phyloP scores from a whole-genome alignment of 1,139 yeast species.

The Nakaseomyces uthaithaninus region DNA sequence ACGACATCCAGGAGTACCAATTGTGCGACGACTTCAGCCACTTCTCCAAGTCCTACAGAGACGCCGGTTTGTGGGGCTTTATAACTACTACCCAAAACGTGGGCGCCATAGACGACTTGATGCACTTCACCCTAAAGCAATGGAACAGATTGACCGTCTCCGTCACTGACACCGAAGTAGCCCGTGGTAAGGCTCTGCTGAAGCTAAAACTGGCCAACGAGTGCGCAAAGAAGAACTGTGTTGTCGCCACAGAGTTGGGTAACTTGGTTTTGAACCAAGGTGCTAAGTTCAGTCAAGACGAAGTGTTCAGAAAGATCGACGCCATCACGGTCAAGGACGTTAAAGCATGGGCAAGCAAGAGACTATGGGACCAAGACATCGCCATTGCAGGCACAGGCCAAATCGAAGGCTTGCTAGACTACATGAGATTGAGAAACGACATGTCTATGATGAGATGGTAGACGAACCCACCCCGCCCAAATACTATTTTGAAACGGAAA shows the following conservation, averaged over 20 bases:
- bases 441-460: constrained; percentile 82
- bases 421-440: constrained; percentile 77
- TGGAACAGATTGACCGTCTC: constrained; percentile 79
- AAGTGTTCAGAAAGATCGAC: constrained; percentile 56
- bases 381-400: constrained; percentile 79
- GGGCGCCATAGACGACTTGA: constrained; percentile 57
- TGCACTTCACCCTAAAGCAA: constrained; percentile 72
- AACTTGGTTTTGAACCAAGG: constrained; percentile 52
- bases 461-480: constrained; percentile 11
- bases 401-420: constrained; percentile 74
- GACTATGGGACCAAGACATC: constrained; percentile 77
- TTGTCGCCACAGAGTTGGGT: constrained; percentile 53
- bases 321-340: constrained; percentile 52
- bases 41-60: constrained; percentile 64
- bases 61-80: constrained; percentile 80
- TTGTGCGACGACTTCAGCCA: constrained; percentile 64
- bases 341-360: constrained; percentile 63
- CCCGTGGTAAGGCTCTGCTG: constrained; percentile 64
- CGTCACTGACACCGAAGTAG: constrained; percentile 67
- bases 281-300: constrained; percentile 51
- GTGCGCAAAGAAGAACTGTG: constrained; percentile 43
- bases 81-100: constrained; percentile 56
- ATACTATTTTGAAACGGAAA: no score
- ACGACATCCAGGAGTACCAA: constrained; percentile 63
- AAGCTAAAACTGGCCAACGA: constrained; percentile 49